A percentile compares a stretch with the other conserved stretches of the same genome.
These are phyloP conservation scores for Vickermania ingenoplastis DNA, from an alignment of 208 protist species.

Conservation along the genomic window DNA sequence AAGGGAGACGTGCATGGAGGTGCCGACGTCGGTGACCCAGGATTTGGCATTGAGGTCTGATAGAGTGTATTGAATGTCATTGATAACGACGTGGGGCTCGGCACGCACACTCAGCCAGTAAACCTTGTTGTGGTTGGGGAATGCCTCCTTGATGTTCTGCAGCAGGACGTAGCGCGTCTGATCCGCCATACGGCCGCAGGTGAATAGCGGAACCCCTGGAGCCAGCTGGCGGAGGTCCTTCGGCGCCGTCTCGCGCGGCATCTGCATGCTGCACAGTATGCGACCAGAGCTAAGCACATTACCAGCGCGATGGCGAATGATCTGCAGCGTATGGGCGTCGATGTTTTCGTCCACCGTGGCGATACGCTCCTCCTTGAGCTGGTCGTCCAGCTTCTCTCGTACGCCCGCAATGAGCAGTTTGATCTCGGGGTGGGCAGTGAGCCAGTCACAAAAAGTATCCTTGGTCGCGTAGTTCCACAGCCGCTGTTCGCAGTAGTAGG, in stretches of 20 bases:
- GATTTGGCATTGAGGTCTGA: slow-evolving; percentile 45
- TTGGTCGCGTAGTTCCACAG: slow-evolving; percentile 61
- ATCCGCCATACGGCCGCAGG: slow-evolving; percentile 49
- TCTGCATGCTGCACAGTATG: slow-evolving; percentile 68
- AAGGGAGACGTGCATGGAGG: slow-evolving; percentile 80
- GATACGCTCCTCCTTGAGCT: slow-evolving; percentile 63
- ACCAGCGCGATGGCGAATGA: slow-evolving; percentile 50
- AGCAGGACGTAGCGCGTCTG: slow-evolving; percentile 33
- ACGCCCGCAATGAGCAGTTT: slow-evolving; percentile 61
- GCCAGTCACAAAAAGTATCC: slow-evolving; percentile 52
- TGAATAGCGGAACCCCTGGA: slow-evolving; percentile 74
- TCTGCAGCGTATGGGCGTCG: slow-evolving; percentile 6
- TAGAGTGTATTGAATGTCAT: slow-evolving; percentile 71
- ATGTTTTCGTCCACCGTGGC: slow-evolving; percentile 31
- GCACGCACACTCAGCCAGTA: slow-evolving; percentile 79
- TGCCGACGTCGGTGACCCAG: slow-evolving; percentile 18
- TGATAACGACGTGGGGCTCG: slow-evolving; percentile 81
- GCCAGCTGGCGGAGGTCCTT: slow-evolving; percentile 63
- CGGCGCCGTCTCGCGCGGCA: slow-evolving; percentile 10
- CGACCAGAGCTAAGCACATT: slow-evolving; percentile 75
- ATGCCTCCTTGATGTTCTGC: slow-evolving; percentile 32
- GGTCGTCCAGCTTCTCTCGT: slow-evolving; percentile 59
- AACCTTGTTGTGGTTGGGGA: slow-evolving; percentile 40
- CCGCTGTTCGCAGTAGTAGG: slow-evolving; percentile 85
- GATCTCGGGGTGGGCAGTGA: slow-evolving; percentile 53